Base-by-base conservation (phyloP, 2,329 filamentous ascomycete genomes). In the Alternaria arbusti region DNA sequence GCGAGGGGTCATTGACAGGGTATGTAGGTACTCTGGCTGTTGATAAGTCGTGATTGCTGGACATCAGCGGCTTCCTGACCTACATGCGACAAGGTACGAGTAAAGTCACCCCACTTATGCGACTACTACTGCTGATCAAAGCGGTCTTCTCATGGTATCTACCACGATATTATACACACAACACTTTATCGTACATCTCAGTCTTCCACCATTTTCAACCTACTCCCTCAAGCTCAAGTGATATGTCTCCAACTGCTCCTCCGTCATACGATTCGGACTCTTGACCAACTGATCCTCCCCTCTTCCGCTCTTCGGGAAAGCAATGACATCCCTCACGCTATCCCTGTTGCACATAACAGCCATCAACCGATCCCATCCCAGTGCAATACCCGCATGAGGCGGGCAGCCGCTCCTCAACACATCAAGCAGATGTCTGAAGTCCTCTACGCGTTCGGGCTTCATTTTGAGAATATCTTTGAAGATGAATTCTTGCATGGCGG, bases 251-350 rank as follows among this genome's bases (percentile, higher is more conserved):
- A 89, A 78, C 63, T 87, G 85, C 64, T 87, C 86, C 61, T 87
- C 81, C 0, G 86, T 91, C 67, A 97, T 84, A 66, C 78, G 79
- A 54, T 89, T 89, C 0, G 96, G 96, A 66, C 92, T 92, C 71
- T 88, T 89, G 3, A 97, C 93, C 79, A 97, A 87, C 60, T 89
- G 80, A 81, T 99, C 96, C 75, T 97, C 92, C 1, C 96, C 94
- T 77, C 90, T 94, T 65, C 93, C 94, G 65, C 89, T 94, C 84
- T 99, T 99, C 0, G 96, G 96, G 75, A 99, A 99, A 0, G 94
- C 94, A 79, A 99, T 97, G 2, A 99, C 95, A 82, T 99, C 95
- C 63, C 92, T 85, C 4, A 99, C 91, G 2, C 91, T 94, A 11
- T 91, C 86, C 30, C 87, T 90, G 2, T 90, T 91, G 22, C 91